These are phyloP conservation scores for Papiliotrema fonsecae DNA, from an alignment of 1,284 basidiomycete genomes.

Conservation along the genomic window DNA sequence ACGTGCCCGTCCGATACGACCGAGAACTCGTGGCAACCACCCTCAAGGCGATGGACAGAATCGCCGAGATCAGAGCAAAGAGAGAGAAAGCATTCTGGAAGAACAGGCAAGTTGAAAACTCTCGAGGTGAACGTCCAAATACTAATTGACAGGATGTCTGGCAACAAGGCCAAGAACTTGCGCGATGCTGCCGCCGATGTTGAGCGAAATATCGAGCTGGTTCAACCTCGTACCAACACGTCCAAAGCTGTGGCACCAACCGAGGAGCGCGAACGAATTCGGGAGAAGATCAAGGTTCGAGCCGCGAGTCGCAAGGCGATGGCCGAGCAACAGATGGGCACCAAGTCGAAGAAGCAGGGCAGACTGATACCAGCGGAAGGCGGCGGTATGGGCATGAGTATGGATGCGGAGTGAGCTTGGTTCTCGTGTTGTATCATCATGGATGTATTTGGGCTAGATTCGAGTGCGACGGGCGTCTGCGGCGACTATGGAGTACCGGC, in stretches of 20 bases:
- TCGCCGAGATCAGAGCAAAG: slow-evolving; percentile 85
- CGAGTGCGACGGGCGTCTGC: too few relatives aligned
- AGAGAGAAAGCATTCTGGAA: slow-evolving; percentile 98
- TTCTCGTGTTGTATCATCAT: background rate
- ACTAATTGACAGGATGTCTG: slow-evolving; percentile 63
- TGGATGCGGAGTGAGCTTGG: slow-evolving; percentile 27
- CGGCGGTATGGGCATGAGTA: slow-evolving; percentile 50
- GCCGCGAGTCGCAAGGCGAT: slow-evolving; percentile 55
- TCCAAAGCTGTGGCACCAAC: slow-evolving; percentile 51
- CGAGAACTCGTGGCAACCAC: slow-evolving; percentile 89
- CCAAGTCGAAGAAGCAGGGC: slow-evolving; percentile 51
- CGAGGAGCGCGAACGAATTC: slow-evolving; percentile 47
- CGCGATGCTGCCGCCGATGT: slow-evolving; percentile 53
- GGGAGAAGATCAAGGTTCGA: slow-evolving; percentile 76
- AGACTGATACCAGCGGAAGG: slow-evolving; percentile 58
- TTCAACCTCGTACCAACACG: slow-evolving; percentile 55
- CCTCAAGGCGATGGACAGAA: slow-evolving; percentile 94
- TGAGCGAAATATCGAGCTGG: slow-evolving; percentile 58
- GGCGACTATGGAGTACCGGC: too few relatives aligned
- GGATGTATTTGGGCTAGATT: too few relatives aligned
- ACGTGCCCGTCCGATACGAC: slow-evolving; percentile 96
- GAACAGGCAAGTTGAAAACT: slow-evolving; percentile 60
- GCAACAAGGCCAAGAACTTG: slow-evolving; percentile 49
- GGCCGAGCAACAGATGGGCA: slow-evolving; percentile 46
- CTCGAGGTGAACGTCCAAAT: background rate